These are phyloP conservation scores for Neofusicoccum sp. DNA, from an alignment of 2,329 filamentous ascomycete species.

Conservation along the genomic window DNA sequence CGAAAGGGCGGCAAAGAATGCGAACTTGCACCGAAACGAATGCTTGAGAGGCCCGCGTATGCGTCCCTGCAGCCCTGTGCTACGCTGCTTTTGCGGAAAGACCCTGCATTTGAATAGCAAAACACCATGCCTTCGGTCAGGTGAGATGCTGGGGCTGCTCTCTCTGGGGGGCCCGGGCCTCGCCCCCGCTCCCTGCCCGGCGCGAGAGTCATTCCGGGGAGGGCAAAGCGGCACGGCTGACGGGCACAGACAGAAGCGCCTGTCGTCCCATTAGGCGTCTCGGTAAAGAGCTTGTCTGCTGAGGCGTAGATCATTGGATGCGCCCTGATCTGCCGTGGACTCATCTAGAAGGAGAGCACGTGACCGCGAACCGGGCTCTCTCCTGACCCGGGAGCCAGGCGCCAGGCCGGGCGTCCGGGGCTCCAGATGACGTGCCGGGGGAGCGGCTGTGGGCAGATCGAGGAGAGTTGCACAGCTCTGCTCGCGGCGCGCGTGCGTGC, in stretches of 20 bases:
- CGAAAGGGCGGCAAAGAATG: no score
- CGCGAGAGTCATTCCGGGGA: slow-evolving; percentile 5
- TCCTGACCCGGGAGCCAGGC: slow-evolving; percentile 7
- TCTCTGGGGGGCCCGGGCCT: not conserved
- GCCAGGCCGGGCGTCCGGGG: not conserved
- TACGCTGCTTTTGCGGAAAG: no score
- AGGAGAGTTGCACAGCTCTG: slow-evolving; percentile 5
- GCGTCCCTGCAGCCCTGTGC: no score
- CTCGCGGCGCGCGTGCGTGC: not conserved
- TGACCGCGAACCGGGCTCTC: slow-evolving; percentile 17
- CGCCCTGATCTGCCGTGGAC: slow-evolving; percentile 6
- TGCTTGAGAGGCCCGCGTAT: no score
- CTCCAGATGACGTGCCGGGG: slow-evolving; percentile 16
- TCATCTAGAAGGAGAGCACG: slow-evolving; percentile 16
- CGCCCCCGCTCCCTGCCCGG: not conserved
- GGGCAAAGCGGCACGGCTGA: not conserved
- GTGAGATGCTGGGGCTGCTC: not conserved
- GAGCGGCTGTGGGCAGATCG: slow-evolving; percentile 7
- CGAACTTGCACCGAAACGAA: no score
- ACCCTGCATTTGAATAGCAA: no score
- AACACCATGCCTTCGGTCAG: not conserved
- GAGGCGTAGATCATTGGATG: slow-evolving; percentile 19
- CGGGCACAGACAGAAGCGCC: slow-evolving; percentile 9
- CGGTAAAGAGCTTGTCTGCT: slow-evolving; percentile 16
- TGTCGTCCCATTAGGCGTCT: slow-evolving; percentile 11